Conservation (phyloP, 441 rosid species). For the Pelargonium cotyledonis region DNA sequence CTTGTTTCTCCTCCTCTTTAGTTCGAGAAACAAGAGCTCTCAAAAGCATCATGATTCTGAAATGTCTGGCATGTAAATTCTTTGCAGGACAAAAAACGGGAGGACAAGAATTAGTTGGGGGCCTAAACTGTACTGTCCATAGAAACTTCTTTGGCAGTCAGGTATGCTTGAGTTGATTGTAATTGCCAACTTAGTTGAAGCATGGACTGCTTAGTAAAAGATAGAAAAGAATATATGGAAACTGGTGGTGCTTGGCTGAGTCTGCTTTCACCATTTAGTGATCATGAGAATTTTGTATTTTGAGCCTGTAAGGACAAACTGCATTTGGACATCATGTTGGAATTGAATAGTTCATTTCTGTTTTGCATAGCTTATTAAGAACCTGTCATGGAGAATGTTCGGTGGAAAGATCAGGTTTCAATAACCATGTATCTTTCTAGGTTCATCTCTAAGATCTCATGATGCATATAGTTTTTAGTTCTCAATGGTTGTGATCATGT, state of each 20-base stretch:
- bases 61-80: not conserved
- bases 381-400: no score
- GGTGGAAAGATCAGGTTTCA: not conserved
- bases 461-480: no score
- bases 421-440: not conserved
- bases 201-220: not conserved
- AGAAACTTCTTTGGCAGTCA: slow-evolving; percentile 93
- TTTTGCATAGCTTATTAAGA: no score
- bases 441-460: no score
- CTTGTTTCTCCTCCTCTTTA: slow-evolving; percentile 2
- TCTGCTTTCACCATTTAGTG: not conserved
- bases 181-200: not conserved
- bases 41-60: slow-evolving; percentile 5
- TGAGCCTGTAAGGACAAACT: no score
- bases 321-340: no score
- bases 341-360: no score
- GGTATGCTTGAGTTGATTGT: slow-evolving; percentile 31
- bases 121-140: slow-evolving; percentile 77
- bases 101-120: slow-evolving; percentile 86
- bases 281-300: not conserved
- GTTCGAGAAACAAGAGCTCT: not conserved
- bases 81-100: slow-evolving; percentile 78
- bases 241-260: no score
- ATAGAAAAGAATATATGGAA: no score
- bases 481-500: not conserved